Conservation (phyloP, 1,139 yeast species). For the Candida tetrigidarum region DNA sequence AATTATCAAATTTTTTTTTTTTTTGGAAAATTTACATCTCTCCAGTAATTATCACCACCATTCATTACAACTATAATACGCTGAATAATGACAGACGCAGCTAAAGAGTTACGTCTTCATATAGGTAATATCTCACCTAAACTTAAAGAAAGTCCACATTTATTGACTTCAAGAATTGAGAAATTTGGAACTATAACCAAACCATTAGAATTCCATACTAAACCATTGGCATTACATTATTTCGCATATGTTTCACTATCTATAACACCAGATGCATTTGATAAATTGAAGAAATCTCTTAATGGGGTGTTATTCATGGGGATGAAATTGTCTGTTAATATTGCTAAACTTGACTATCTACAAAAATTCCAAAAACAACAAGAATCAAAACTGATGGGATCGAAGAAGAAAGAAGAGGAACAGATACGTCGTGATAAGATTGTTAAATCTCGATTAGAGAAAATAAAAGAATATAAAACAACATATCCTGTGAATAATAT, state of each 20-base stretch:
- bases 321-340: constrained; percentile 57
- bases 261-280: constrained; percentile 47
- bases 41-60: no score
- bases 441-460: constrained; percentile 44
- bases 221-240: constrained; percentile 50
- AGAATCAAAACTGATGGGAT: not conserved
- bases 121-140: constrained; percentile 68
- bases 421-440: constrained; percentile 30
- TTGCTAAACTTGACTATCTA: constrained; percentile 41
- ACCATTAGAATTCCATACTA: constrained; percentile 53
- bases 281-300: constrained; percentile 56
- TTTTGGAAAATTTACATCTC: no score
- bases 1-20: constrained; percentile 5
- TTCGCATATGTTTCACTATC: constrained; percentile 72
- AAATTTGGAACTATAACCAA: constrained; percentile 52
- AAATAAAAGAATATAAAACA: constrained; percentile 45
- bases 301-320: constrained; percentile 82
- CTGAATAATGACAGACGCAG: constrained; percentile 10
- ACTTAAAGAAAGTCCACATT: constrained; percentile 47
- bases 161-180: constrained; percentile 48
- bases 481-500: constrained; percentile 30
- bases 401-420: constrained; percentile 39
- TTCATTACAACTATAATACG: no score
- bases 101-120: constrained; percentile 56
- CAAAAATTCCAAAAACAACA: constrained; percentile 42